Evolutionary conservation across 2,329 filamentous ascomycete genomes (phyloP), one percentile per base, ranked within the genome.

Genomic region (Colletotrichum spinosum): DNA sequence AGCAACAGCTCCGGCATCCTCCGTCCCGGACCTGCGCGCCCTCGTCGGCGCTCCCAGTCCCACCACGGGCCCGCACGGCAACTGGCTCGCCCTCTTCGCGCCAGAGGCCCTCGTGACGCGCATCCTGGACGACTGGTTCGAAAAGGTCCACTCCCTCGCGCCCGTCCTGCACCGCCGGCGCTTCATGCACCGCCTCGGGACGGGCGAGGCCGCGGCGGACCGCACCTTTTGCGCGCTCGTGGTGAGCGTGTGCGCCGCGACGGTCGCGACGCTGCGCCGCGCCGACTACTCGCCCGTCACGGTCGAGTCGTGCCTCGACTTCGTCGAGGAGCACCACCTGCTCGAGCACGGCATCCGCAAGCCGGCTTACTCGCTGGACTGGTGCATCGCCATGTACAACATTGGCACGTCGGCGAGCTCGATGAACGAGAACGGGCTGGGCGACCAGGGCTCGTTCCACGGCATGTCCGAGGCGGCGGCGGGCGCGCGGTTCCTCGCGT

Each of bases 361-460:
- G 34, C 62, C 69, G 0, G 49, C 60, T 0, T 78, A 75, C 50
- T 72, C 72, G 2, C 59, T 78, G 1, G 76, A 79, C 50, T 78
- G 75, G 69, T 77, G 76, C 64, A 71, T 77, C 15, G 72, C 76
- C 25, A 74, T 76, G 69, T 79, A 79, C 55, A 77, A 79, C 41
- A 59, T 79, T 4, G 72, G 73, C 3, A 70, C 62, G 1, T 71
- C 76, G 0, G 63, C 72, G 7, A 37, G 39, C 7, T 57, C 69
- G 38, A 46, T 70, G 42, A 54, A 61, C 44, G 69, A 68, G 13
- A 48, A 62, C 38, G 68, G 68, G 4, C 25, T 65, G 2, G 60
- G 57, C 4, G 62, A 70, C 46, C 63, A 57, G 67, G 54, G 61
- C 33, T 62, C 65, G 46, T 68, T 63, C 55, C 67, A 63, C 13